A percentile compares a stretch with the other conserved stretches of the same genome.
Evolutionary conservation across 768 basidiomycete genomes (phyloP).

Genomic region (Phanerodontia chrysosporium): DNA sequence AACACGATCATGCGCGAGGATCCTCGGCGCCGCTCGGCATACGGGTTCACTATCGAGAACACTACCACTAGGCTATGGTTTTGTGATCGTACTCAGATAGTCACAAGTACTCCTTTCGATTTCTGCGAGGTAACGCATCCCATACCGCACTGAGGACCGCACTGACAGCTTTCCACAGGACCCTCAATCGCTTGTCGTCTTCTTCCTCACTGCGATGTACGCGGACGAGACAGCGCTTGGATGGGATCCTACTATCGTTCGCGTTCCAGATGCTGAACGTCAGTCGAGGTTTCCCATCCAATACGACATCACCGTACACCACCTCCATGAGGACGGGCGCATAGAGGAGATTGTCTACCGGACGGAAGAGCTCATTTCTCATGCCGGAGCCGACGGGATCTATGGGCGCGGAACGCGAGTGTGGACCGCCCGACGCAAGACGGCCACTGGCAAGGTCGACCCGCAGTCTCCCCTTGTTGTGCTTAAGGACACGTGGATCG

Average conservation of each 20-base stretch:
- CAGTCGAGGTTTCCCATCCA: neutral
- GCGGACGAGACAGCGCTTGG: neutral
- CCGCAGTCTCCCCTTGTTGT: neutral
- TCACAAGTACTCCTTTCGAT: neutral
- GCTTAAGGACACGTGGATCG: neutral
- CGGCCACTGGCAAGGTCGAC: neutral
- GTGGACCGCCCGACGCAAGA: conserved; percentile 6
- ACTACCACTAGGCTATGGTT: neutral
- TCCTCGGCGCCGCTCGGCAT: neutral
- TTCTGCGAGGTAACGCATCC: neutral
- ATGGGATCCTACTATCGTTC: conserved; percentile 4
- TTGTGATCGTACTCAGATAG: neutral
- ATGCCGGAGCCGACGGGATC: neutral
- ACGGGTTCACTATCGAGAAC: neutral
- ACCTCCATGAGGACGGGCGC: neutral
- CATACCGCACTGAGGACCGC: neutral
- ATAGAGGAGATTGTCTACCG: neutral
- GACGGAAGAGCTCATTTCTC: neutral
- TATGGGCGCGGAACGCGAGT: conserved; percentile 15
- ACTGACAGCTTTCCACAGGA: neutral
- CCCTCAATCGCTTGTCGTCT: neutral
- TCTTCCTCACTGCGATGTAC: neutral
- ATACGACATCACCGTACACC: neutral
- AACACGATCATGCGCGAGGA: neutral
- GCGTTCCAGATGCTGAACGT: neutral